Percentiles rank a stretch among this genome's conserved stretches.
phyloP scores from a whole-genome alignment of 306 rosid genomes.

The Dicorynia guianensis region DNA sequence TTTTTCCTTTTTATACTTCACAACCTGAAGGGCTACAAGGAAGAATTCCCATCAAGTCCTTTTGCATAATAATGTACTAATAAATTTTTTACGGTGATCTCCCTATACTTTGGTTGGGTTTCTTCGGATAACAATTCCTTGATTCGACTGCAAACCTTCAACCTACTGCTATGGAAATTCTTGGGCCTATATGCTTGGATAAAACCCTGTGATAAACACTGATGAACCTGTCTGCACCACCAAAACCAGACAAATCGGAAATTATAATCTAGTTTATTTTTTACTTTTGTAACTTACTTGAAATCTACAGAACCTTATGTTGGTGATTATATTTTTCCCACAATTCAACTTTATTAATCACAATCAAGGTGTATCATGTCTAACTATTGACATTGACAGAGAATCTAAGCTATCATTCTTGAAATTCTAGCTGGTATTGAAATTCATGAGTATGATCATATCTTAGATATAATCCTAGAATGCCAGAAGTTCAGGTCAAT shows the following conservation, averaged over 20 bases:
- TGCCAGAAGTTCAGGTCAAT: too few relatives aligned
- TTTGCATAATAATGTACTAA: background rate
- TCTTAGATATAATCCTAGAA: too few relatives aligned
- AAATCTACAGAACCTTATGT: too few relatives aligned
- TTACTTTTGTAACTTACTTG: too few relatives aligned
- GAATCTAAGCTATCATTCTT: too few relatives aligned
- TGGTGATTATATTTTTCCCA: too few relatives aligned
- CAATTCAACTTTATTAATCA: too few relatives aligned
- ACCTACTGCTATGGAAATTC: background rate
- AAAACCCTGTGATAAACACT: background rate
- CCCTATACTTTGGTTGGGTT: slow-evolving; percentile 42
- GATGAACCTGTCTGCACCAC: background rate
- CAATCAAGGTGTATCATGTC: too few relatives aligned
- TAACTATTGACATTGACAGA: too few relatives aligned
- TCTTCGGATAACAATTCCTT: slow-evolving; percentile 49
- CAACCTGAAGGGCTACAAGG: background rate
- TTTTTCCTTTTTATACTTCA: too few relatives aligned
- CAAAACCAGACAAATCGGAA: background rate
- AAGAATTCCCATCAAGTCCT: slow-evolving; percentile 40
- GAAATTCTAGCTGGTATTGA: too few relatives aligned
- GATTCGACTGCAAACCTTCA: slow-evolving; percentile 41
- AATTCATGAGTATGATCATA: too few relatives aligned
- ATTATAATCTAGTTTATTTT: slow-evolving; percentile 2
- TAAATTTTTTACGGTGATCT: slow-evolving; percentile 21
- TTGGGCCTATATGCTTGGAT: background rate